Evolutionary conservation across 352 stramenopile species (phyloP), one percentile per base, ranked within the genome.

Genomic region (Hyaloperonospora brassicae): DNA sequence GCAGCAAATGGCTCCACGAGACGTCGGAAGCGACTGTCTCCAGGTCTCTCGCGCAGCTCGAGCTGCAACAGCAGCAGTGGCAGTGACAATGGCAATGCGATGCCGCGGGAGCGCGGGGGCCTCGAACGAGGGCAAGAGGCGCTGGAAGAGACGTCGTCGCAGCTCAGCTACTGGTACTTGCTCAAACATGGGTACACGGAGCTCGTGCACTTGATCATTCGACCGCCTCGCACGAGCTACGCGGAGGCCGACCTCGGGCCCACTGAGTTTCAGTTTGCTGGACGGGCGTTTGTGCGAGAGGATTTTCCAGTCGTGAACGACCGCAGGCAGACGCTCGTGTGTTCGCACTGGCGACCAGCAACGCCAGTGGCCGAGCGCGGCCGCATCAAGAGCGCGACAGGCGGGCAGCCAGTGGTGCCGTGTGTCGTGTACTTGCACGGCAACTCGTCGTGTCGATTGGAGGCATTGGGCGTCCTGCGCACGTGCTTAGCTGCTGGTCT

Each of bases 341-440:
- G 95, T 67, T 98, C 89, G 30, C 89, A 97, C 59, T 99, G 96
- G 96, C 73, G 86, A 55, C 91, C 89, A 0, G 59, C 62, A 21
- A 60, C 60, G n/a, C 41, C 68, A 47, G 47, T 61, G 8, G 52
- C 68, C n/a, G n/a, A n/a, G n/a, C n/a, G n/a, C n/a, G n/a, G n/a
- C n/a, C n/a, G n/a, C n/a, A n/a, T 31, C 27, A 31, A 31, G 27
- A 8, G 27, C n/a, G 27, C 3, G 7, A 31, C 7, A 31, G 27
- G 7, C 3, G 27, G 27, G 27, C 3, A 31, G 27, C 7, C 7
- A 7, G 34, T 43, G 27, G 64, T 93, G 42, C 86, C 89, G 12
- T 98, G 94, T 61, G 77, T 99, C 3, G 97, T 99, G 52, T 99
- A 98, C 55, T 78, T 99, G 53, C 97, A 99, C 61, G 97, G 97